phyloP scores from a whole-genome alignment of 177 flowering plant species.

The Vitis hybrid region DNA sequence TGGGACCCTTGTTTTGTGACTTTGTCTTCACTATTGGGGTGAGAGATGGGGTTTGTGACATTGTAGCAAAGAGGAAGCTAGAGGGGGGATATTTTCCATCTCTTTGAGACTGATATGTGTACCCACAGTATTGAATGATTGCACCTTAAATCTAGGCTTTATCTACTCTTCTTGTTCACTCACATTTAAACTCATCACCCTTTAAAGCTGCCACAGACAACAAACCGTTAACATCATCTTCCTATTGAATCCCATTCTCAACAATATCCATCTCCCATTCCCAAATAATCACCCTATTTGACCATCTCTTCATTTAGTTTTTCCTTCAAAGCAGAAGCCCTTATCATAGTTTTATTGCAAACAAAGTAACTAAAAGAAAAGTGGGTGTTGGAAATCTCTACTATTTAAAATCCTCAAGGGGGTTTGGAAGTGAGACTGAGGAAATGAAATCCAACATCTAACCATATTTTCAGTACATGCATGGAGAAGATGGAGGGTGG shows the following conservation, averaged over 20 bases:
- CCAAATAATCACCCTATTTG: no score
- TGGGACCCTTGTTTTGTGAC: slow-evolving; percentile 1
- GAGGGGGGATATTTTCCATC: background rate
- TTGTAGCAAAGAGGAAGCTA: background rate
- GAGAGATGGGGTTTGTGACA: background rate
- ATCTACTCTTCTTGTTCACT: slow-evolving; percentile 7
- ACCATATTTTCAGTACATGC: slow-evolving; percentile 14
- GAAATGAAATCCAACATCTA: slow-evolving; percentile 5
- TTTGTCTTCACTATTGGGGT: background rate
- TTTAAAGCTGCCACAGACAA: background rate
- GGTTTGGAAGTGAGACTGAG: background rate
- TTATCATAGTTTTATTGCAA: no score
- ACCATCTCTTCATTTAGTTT: no score
- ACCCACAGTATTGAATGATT: background rate
- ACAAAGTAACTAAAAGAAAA: no score
- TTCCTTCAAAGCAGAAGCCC: no score
- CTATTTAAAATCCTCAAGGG: no score
- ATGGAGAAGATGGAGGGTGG: background rate
- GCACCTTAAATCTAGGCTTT: slow-evolving; percentile 10
- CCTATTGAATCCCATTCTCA: no score
- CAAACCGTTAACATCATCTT: no score
- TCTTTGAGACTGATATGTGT: background rate
- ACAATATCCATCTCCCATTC: no score
- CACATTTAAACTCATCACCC: background rate
- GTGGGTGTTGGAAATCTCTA: no score